Base-by-base conservation (phyloP, 306 rosid species). In the Gastrolobium villosum region DNA sequence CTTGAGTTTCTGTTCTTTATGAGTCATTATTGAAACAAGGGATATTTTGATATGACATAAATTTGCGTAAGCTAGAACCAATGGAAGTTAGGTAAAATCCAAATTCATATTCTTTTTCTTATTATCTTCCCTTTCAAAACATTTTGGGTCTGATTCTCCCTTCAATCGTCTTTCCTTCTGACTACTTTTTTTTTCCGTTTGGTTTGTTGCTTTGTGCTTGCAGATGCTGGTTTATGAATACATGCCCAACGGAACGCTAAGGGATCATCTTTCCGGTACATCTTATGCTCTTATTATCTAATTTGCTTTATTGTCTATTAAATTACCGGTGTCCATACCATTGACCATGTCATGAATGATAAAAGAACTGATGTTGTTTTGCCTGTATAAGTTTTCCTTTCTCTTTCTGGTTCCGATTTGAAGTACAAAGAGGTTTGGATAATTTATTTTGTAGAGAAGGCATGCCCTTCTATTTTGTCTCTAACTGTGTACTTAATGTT, bases 141-240 rank as follows among this genome's bases (percentile, higher is more conserved):
- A 7, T 50, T 45, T 64, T n/a, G 35, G 11, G 14, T 4, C 45
- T 62, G 49, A 4, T 66, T 55, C 39, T 41, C 63, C 13, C 41
- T 56, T 45, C 32, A 10, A 39, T 46, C 41, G 31, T 79, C 44
- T 71, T 14, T 63, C 50, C 52, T 48, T 65, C 26, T 78, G 77
- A 52, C 61, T 64, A 53, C 36, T 55, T 60, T 5, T 10, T 53
- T 36, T 74, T 80, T 37, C 30, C 52, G 52, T 81, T 43, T 82
- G 70, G 26, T 13, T 52, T 59, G 70, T 44, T 48, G 61, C 78
- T 62, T 76, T 82, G 50, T 88, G 64, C 35, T 35, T 85, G 92
- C 91, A 95, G 99, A 95, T 93, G 98, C 82, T 95, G 91, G 90
- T 88, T 53, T 95, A 95, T 70, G 97, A 95, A 81, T 91, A 83